phyloP scores from a whole-genome alignment of 371 early-diverging fungal species.

The Basidiobolus meristosporus region DNA sequence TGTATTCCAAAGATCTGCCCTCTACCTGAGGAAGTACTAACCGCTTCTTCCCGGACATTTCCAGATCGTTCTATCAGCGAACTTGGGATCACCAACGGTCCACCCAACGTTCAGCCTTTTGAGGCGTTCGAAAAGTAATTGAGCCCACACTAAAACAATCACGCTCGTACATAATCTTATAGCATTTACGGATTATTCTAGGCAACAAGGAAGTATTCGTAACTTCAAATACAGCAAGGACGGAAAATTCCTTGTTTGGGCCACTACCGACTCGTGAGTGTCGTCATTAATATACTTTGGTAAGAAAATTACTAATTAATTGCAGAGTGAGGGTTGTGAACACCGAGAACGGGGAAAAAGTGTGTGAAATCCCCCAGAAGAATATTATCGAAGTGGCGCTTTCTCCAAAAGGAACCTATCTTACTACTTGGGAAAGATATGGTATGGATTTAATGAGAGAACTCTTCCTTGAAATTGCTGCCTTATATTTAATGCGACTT shows the following conservation, averaged over 20 bases:
- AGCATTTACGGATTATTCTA: slow-evolving; percentile 6
- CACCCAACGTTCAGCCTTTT: slow-evolving; percentile 25
- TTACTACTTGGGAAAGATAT: slow-evolving; percentile 76
- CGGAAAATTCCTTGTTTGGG: slow-evolving; percentile 60
- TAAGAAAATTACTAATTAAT: not conserved
- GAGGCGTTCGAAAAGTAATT: slow-evolving; percentile 8
- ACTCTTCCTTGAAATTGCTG: too few relatives aligned
- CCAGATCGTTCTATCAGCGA: slow-evolving; percentile 45
- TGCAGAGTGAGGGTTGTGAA: slow-evolving; percentile 52
- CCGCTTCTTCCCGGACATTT: not conserved
- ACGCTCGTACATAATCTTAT: slow-evolving; percentile 1
- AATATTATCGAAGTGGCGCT: slow-evolving; percentile 71
- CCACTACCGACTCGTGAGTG: slow-evolving; percentile 37
- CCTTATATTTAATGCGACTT: not conserved
- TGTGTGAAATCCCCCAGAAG: slow-evolving; percentile 39
- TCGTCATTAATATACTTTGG: not conserved
- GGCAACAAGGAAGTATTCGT: slow-evolving; percentile 37
- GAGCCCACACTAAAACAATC: not conserved
- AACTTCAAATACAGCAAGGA: slow-evolving; percentile 66
- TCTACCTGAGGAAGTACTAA: not conserved
- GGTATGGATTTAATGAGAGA: too few relatives aligned
- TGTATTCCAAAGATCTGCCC: slow-evolving; percentile 1
- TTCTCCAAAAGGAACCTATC: slow-evolving; percentile 74
- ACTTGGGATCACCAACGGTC: slow-evolving; percentile 35
- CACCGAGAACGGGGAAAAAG: slow-evolving; percentile 29